Evolutionary conservation across 257 asterid species (phyloP).

Genomic region (Plantago major): DNA sequence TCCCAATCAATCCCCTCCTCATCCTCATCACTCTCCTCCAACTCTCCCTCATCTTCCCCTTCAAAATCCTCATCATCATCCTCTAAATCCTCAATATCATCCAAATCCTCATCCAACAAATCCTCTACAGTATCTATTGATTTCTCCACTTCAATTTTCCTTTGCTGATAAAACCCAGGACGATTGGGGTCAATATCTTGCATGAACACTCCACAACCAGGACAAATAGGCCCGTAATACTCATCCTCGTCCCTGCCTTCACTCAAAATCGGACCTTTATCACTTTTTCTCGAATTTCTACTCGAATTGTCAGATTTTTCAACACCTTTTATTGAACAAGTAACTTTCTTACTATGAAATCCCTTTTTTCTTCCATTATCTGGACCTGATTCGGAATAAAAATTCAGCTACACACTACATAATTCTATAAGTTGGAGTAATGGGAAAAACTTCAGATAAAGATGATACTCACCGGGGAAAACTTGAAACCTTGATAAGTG

Average conservation of each 20-base stretch:
- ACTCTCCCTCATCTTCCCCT: slow-evolving; percentile 35
- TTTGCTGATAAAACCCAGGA: slow-evolving; percentile 69
- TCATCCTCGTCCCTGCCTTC: slow-evolving; percentile 89
- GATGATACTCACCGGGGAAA: slow-evolving; percentile 40
- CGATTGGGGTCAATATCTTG: slow-evolving; percentile 77
- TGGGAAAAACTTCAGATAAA: slow-evolving; percentile 1
- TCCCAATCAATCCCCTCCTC: slow-evolving; percentile 49
- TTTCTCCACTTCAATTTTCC: slow-evolving; percentile 29
- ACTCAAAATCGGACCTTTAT: slow-evolving; percentile 53
- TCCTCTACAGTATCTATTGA: slow-evolving; percentile 30
- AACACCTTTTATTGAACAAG: slow-evolving; percentile 32
- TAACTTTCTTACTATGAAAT: slow-evolving; percentile 20
- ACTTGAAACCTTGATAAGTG: slow-evolving; percentile 33
- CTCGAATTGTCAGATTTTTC: slow-evolving; percentile 33
- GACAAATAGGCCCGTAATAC: slow-evolving; percentile 60
- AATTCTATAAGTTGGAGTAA: slow-evolving; percentile 2
- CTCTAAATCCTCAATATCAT: slow-evolving; percentile 34
- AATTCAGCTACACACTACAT: slow-evolving; percentile 5
- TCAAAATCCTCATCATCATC: slow-evolving; percentile 44
- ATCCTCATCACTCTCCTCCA: slow-evolving; percentile 33
- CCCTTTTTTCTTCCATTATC: slow-evolving; percentile 24
- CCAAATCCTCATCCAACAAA: slow-evolving; percentile 27
- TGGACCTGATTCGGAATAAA: slow-evolving; percentile 31
- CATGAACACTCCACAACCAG: slow-evolving; percentile 96
- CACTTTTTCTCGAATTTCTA: slow-evolving; percentile 38